Conservation (phyloP, 2,329 filamentous ascomycete species). For the Fusarium sp. region DNA sequence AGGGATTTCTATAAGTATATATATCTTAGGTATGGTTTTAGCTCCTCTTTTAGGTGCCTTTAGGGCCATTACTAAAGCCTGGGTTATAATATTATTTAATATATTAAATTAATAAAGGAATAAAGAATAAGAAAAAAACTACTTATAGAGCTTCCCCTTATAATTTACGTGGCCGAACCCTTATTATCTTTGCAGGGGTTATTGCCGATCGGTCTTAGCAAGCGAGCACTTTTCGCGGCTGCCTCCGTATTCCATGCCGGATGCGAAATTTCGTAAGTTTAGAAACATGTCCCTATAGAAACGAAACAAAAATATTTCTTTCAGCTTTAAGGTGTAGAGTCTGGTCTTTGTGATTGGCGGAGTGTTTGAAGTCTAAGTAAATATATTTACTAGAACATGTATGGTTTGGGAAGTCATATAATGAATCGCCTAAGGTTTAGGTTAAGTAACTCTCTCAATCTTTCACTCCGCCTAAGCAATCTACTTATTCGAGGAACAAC, state of each 20-base stretch:
- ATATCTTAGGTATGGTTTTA: too few species aligned
- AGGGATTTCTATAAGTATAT: too few species aligned
- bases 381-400: background rate
- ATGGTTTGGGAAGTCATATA: background rate
- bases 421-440: background rate
- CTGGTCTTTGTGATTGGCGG: background rate
- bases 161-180: too few species aligned
- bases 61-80: too few species aligned
- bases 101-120: too few species aligned
- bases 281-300: constrained; percentile 7
- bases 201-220: too few species aligned
- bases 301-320: constrained; percentile 3
- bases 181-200: too few species aligned
- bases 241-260: constrained; percentile 1
- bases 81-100: too few species aligned
- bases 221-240: too few species aligned
- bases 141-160: too few species aligned
- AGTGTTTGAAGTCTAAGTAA: background rate
- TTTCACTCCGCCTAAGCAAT: background rate
- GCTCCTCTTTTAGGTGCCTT: too few species aligned
- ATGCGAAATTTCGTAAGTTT: constrained; percentile 16
- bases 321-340: background rate
- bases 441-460: background rate
- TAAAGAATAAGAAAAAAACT: too few species aligned
- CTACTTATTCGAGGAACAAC: background rate